A percentile compares a stretch with the other conserved stretches of the same genome.
Conservation (phyloP, 1,284 basidiomycete species). For the Cutaneotrichosporon sp. region DNA sequence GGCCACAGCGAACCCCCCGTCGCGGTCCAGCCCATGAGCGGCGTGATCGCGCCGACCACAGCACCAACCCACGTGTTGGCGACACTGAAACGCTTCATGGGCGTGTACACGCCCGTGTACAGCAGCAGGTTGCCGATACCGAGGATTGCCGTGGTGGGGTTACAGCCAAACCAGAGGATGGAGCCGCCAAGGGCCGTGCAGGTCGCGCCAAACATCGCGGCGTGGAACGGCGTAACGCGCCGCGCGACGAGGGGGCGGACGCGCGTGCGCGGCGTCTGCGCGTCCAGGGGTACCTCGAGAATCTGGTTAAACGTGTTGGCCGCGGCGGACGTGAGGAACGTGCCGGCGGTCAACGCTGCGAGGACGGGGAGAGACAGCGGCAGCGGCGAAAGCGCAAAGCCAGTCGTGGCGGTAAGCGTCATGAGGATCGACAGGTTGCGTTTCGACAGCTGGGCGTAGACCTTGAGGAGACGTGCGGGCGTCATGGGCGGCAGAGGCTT, state of each 20-base stretch:
- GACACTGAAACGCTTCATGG: conserved; percentile 83
- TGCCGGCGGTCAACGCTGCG: conserved; percentile 81
- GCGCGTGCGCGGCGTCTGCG: conserved; percentile 91
- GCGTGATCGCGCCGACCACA: conserved; percentile 86
- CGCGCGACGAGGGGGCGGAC: conserved; percentile 81
- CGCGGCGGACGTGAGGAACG: conserved; percentile 82
- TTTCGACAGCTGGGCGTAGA: conserved; percentile 84
- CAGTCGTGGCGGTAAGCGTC: conserved; percentile 84
- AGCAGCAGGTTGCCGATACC: conserved; percentile 80
- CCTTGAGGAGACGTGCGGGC: conserved; percentile 55
- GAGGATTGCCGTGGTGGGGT: conserved; percentile 77
- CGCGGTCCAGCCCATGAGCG: conserved; percentile 97
- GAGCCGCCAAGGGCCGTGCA: conserved; percentile 73
- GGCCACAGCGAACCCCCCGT: conserved; percentile 77
- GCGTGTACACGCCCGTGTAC: conserved; percentile 90
- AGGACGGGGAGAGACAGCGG: conserved; percentile 76
- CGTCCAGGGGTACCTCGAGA: conserved; percentile 91
- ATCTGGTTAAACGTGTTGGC: conserved; percentile 95
- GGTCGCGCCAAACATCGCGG: conserved; percentile 66
- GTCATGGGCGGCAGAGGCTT: conserved; percentile 52
- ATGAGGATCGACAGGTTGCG: conserved; percentile 80
- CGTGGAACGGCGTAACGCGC: conserved; percentile 77
- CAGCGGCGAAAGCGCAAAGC: conserved; percentile 85
- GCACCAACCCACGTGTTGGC: conserved; percentile 93
- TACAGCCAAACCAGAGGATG: conserved; percentile 77